Percentiles rank a stretch among this genome's conserved stretches.
Conservation (phyloP, 345 rosid species). For the Lenwebbia sp. region DNA sequence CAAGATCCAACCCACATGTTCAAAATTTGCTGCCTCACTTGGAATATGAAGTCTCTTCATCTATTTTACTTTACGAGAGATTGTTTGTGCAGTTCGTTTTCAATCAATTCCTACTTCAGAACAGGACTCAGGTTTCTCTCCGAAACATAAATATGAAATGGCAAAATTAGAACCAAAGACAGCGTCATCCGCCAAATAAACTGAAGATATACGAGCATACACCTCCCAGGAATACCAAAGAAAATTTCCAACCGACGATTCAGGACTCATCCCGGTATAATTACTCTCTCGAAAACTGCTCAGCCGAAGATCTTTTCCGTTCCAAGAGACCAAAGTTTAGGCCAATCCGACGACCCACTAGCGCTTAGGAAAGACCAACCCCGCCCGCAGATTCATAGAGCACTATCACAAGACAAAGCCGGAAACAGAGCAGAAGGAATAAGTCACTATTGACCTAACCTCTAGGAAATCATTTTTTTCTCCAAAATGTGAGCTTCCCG, state of each 20-base stretch:
- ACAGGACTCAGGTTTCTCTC: neutral
- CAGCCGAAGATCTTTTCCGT: neutral
- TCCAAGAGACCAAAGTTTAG: neutral
- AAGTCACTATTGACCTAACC: neutral
- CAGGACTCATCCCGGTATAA: neutral
- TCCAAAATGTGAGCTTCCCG: neutral
- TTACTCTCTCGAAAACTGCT: neutral
- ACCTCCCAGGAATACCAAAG: neutral
- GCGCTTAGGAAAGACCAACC: neutral
- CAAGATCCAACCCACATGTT: neutral
- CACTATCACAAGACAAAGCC: neutral
- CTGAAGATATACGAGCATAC: neutral
- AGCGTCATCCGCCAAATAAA: neutral
- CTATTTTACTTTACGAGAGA: neutral
- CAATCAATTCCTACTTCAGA: neutral
- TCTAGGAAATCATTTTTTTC: neutral
- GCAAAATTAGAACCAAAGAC: neutral
- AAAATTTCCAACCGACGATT: neutral
- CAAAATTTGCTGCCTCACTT: neutral
- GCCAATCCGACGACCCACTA: neutral
- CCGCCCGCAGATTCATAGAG: neutral
- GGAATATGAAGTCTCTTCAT: neutral
- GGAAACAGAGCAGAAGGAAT: neutral
- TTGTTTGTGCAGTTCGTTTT: neutral
- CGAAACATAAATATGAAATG: neutral